Conservation (phyloP, 163 green algal species). For the Prototheca wickerhamii region DNA sequence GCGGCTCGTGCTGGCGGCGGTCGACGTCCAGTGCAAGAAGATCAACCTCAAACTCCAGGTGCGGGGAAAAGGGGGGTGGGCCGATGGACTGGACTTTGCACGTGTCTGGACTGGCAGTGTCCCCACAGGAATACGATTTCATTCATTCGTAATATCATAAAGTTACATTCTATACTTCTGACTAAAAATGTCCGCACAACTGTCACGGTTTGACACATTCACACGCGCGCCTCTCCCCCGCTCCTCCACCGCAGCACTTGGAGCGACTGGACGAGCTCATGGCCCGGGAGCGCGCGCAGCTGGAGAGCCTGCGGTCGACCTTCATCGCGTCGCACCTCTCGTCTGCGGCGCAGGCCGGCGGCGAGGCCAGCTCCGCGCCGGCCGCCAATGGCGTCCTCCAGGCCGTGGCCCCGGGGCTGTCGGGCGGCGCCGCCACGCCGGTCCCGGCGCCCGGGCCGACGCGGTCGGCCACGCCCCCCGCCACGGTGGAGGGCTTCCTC, state of each 20-base stretch:
- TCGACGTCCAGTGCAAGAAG: slow-evolving; percentile 37
- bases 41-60: slow-evolving; percentile 15
- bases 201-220: not conserved
- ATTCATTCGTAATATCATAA: no score
- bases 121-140: not conserved
- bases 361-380: not conserved
- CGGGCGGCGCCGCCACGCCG: no score
- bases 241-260: not conserved
- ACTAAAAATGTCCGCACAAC: no score
- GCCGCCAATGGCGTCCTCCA: not conserved
- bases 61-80: not conserved
- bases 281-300: not conserved
- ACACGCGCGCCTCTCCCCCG: not conserved
- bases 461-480: no score
- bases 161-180: no score
- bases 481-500: not conserved
- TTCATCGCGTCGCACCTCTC: not conserved
- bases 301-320: not conserved
- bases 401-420: not conserved
- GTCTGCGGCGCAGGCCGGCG: not conserved
- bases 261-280: slow-evolving; percentile 2
- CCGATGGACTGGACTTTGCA: not conserved
- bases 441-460: no score
- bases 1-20: slow-evolving; percentile 48
- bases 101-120: no score